Percentiles rank a stretch among this genome's conserved stretches.
These are phyloP conservation scores for Litchi chinensis DNA, from an alignment of 345 rosid genomes.

Conservation along the genomic window DNA sequence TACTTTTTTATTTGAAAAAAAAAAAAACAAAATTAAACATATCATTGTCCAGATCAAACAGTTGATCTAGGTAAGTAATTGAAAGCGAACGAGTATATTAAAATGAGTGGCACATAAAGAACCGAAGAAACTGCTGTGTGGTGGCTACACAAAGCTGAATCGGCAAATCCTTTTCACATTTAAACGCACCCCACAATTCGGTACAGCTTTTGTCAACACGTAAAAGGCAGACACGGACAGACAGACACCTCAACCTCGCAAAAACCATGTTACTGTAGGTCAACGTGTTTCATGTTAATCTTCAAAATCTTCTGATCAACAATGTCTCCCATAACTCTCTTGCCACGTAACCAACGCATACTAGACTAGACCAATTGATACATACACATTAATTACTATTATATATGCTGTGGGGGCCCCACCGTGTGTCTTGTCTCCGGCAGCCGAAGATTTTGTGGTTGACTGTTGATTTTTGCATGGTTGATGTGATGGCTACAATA, in stretches of 20 bases:
- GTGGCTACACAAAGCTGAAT: background rate
- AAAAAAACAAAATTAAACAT: too few species aligned
- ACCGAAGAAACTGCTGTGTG: conserved; percentile 4
- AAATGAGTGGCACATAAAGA: background rate
- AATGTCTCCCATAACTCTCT: background rate
- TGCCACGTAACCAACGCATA: background rate
- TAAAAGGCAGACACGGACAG: background rate
- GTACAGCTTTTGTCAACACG: background rate
- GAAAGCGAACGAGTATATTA: too few species aligned
- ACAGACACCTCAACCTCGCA: background rate
- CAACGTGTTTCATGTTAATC: conserved; percentile 18
- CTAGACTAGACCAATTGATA: too few species aligned
- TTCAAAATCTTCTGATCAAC: background rate
- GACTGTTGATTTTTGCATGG: background rate
- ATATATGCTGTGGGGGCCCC: background rate
- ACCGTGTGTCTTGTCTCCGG: background rate
- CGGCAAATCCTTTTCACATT: background rate
- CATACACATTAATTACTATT: too few species aligned
- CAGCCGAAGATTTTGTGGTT: background rate
- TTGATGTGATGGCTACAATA: background rate
- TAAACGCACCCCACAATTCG: background rate
- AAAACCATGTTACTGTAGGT: background rate
- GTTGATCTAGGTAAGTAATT: too few species aligned
- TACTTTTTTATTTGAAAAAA: too few species aligned
- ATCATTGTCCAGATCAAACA: too few species aligned